phyloP scores from a whole-genome alignment of 108 stramenopile genomes.

The Chaetoceros muelleri region DNA sequence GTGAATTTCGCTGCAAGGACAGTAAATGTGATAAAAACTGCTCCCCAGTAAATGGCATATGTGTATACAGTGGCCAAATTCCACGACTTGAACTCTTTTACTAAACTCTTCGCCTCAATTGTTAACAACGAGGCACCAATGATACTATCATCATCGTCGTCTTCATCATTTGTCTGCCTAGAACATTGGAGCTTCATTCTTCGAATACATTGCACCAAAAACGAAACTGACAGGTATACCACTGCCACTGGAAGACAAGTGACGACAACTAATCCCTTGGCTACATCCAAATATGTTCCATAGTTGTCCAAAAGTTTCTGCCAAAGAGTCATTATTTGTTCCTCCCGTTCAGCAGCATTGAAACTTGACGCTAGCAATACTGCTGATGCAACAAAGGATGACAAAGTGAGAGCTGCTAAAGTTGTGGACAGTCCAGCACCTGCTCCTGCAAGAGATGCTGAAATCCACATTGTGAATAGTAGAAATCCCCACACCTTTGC shows the following conservation, averaged over 20 bases:
- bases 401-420: slow-evolving; percentile 26
- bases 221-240: slow-evolving; percentile 23
- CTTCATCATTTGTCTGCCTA: slow-evolving; percentile 12
- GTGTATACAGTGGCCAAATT: slow-evolving; percentile 31
- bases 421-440: slow-evolving; percentile 23
- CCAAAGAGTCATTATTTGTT: slow-evolving; percentile 10
- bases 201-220: slow-evolving; percentile 35
- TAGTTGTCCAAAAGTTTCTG: slow-evolving; percentile 26
- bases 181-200: slow-evolving; percentile 20
- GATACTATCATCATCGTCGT: slow-evolving; percentile 5
- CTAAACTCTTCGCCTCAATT: neutral
- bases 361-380: slow-evolving; percentile 26
- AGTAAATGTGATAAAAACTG: slow-evolving; percentile 30
- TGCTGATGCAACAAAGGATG: slow-evolving; percentile 26
- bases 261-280: slow-evolving; percentile 26
- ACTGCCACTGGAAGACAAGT: slow-evolving; percentile 23
- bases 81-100: slow-evolving; percentile 19
- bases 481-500: slow-evolving; percentile 36
- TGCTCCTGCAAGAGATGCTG: slow-evolving; percentile 39
- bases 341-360: slow-evolving; percentile 16
- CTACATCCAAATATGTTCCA: slow-evolving; percentile 23
- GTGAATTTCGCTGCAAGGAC: slow-evolving; percentile 43
- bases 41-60: slow-evolving; percentile 39
- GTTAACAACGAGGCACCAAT: neutral
- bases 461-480: slow-evolving; percentile 30